phyloP scores from a whole-genome alignment of 2,329 filamentous ascomycete species.

The Beauveria varroae region DNA sequence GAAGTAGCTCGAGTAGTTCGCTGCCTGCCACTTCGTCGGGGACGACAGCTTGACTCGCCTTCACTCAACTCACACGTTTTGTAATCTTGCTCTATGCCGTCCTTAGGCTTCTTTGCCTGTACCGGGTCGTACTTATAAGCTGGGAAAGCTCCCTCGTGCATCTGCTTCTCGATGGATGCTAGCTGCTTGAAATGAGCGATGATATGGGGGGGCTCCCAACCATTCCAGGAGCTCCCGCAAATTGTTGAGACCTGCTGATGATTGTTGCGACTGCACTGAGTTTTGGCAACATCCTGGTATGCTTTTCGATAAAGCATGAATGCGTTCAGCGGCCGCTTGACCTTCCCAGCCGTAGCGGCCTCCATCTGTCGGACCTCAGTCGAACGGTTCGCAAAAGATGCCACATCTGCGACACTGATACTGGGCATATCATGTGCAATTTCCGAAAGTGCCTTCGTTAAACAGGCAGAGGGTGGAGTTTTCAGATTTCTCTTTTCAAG shows the following conservation, averaged over 20 bases:
- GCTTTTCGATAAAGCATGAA: conserved; percentile 97
- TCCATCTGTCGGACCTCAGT: conserved; percentile 56
- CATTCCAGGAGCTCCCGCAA: conserved; percentile 76
- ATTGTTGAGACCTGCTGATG: conserved; percentile 87
- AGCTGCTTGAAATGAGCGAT: conserved; percentile 69
- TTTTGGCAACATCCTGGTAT: conserved; percentile 79
- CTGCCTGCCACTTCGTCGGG: background rate
- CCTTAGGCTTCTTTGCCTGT: conserved; percentile 28
- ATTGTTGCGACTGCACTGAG: conserved; percentile 76
- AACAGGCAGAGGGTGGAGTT: background rate
- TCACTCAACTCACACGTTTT: conserved; percentile 39
- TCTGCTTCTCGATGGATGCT: conserved; percentile 72
- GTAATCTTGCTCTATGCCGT: conserved; percentile 43
- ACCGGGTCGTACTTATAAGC: conserved; percentile 85
- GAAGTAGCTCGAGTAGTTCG: background rate
- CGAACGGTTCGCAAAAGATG: conserved; percentile 67
- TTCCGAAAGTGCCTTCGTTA: conserved; percentile 56
- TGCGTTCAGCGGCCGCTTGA: conserved; percentile 92
- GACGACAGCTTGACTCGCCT: background rate
- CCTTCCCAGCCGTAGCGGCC: conserved; percentile 63
- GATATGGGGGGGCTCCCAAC: conserved; percentile 65
- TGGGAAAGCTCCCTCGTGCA: conserved; percentile 79
- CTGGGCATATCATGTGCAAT: conserved; percentile 55
- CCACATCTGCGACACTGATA: conserved; percentile 69
- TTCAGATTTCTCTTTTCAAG: background rate